A percentile compares a stretch with the other conserved stretches of the same genome.
phyloP scores from a whole-genome alignment of 345 rosid species.

The Syzygium jambos region DNA sequence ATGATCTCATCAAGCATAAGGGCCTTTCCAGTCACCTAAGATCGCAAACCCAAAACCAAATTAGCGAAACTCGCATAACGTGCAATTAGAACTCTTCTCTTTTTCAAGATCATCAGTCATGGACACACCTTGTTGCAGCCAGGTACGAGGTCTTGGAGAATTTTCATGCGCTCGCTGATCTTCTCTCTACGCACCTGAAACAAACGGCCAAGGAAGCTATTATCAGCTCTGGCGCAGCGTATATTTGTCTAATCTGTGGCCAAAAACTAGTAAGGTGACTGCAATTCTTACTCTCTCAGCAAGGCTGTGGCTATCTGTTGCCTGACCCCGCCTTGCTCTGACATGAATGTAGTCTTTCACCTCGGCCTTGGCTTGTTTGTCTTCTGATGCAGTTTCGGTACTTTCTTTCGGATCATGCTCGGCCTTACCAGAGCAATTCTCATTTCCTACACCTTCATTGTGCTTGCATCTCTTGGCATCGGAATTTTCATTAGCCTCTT shows the following conservation, averaged over 20 bases:
- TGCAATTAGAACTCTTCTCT: background rate
- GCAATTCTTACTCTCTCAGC: slow-evolving; percentile 42
- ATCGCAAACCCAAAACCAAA: background rate
- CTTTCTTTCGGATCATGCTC: slow-evolving; percentile 22
- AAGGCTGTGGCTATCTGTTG: slow-evolving; percentile 55
- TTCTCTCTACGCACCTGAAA: slow-evolving; percentile 46
- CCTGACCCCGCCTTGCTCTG: slow-evolving; percentile 76
- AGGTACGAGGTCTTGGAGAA: slow-evolving; percentile 44
- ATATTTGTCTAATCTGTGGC: background rate
- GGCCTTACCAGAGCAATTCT: slow-evolving; percentile 6
- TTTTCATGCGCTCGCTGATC: slow-evolving; percentile 40
- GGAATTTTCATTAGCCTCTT: slow-evolving; percentile 26
- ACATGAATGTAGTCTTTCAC: slow-evolving; percentile 75
- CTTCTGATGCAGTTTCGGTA: background rate
- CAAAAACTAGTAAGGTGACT: background rate
- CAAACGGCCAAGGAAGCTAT: background rate
- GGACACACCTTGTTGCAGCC: slow-evolving; percentile 43
- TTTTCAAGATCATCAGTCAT: background rate
- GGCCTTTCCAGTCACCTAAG: slow-evolving; percentile 28
- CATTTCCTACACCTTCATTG: slow-evolving; percentile 17
- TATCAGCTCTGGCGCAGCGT: background rate
- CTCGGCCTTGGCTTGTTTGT: slow-evolving; percentile 9
- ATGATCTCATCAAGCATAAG: slow-evolving; percentile 13
- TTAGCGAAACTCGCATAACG: background rate
- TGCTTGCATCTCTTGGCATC: slow-evolving; percentile 21